Evolutionary conservation across 768 basidiomycete species (phyloP), one percentile per base, ranked within the genome.

Genomic region (Rhizopogon vesiculosus): DNA sequence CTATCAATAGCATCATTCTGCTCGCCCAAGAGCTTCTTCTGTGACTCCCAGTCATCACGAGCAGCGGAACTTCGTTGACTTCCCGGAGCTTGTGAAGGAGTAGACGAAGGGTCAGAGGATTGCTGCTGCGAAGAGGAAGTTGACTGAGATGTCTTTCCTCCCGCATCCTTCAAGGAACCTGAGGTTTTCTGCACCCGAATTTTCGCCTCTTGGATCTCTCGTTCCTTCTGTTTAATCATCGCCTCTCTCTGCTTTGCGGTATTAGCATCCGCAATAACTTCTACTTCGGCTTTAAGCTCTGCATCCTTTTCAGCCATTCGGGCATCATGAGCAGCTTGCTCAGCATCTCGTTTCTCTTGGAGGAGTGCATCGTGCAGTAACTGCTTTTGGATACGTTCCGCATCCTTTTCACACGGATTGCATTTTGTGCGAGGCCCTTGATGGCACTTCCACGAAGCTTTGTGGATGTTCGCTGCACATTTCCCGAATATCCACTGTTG

Each of bases 11-110:
- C 65, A 16, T 63, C 56, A 54, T 81, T 81, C 16, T 54, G 66
- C 1, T 70, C 77, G n/a, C 84, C 84, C 22, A 78, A 74, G 1
- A 81, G 45, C 5, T 58, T 59, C 64, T 85, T 86, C 64, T 79
- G 78, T 7, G 76, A 72, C 48, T 75, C 61, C 85, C 85, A 86
- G 50, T 80, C 67, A 7, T 53, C 53, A 8, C 46, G 44, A 49
- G 53, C 53, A 6, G 31, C 41, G n/a, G 53, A 53, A 5, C 8
- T 51, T 16, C 9, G 5, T 19, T n/a, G 43, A 13, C n/a, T 19
- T 12, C 18, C 7, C 3, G 45, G 19, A 31, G 31, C 18, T 18
- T 44, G 53, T 10, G 29, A 35, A 22, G 31, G 45, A 22, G 53
- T 1, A 46, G 53, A 25, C 1, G 45, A 45, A 31, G 42, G n/a